A percentile compares a stretch with the other conserved stretches of the same genome.
Evolutionary conservation across 1,284 basidiomycete genomes (phyloP).

Genomic region (Ganoderma leucocontextum): DNA sequence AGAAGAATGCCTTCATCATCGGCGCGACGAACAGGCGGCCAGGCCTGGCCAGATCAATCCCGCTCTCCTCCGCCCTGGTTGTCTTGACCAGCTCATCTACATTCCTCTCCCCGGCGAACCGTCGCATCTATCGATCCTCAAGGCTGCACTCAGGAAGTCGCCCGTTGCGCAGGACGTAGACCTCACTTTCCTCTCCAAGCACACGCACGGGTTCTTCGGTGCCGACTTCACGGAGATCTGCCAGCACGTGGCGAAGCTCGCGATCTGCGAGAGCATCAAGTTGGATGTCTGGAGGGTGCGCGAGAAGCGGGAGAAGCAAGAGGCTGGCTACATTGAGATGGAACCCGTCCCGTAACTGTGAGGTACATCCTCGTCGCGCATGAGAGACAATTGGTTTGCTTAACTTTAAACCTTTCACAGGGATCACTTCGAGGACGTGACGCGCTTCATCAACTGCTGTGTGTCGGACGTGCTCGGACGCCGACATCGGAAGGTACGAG

Average conservation of each 20-base stretch:
- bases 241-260: too few species aligned
- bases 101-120: constrained; percentile 94
- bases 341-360: constrained; percentile 98
- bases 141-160: constrained; percentile 92
- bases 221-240: too few species aligned
- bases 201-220: constrained; percentile 97
- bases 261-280: too few species aligned
- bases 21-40: constrained; percentile 99
- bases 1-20: constrained; percentile 99
- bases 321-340: constrained; percentile 75
- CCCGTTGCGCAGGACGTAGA: constrained; percentile 90
- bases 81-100: constrained; percentile 96
- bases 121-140: constrained; percentile 92
- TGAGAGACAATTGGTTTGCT: constrained; percentile 4
- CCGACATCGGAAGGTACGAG: constrained; percentile 95
- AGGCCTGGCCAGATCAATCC: constrained; percentile 99
- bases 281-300: constrained; percentile 86
- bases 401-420: constrained; percentile 42
- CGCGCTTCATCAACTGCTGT: constrained; percentile 92
- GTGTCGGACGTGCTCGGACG: constrained; percentile 94
- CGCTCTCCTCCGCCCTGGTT: constrained; percentile 96
- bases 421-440: constrained; percentile 97
- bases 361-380: constrained; percentile 48
- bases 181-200: constrained; percentile 89
- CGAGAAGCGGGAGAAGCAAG: constrained; percentile 86